phyloP scores from a whole-genome alignment of 805 yeast species.

The Starmerella sirachaensis region DNA sequence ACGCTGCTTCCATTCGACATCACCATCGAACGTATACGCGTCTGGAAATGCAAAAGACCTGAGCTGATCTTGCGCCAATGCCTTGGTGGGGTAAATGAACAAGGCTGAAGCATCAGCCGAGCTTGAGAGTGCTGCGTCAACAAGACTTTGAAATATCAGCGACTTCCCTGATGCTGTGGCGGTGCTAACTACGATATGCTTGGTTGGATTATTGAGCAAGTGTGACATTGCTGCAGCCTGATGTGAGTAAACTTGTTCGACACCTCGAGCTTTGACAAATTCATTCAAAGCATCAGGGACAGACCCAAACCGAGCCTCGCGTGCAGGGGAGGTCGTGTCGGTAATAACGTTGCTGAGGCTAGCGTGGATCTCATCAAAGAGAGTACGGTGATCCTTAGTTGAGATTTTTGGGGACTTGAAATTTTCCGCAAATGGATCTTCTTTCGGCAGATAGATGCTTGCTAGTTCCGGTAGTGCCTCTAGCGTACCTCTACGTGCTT shows the following conservation, averaged over 20 bases:
- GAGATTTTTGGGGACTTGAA: not conserved
- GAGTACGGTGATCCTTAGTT: not conserved
- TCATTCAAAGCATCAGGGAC: slow-evolving; percentile 19
- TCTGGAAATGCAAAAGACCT: slow-evolving; percentile 48
- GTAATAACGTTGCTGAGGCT: slow-evolving; percentile 34
- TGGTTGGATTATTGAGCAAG: slow-evolving; percentile 32
- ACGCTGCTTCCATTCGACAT: slow-evolving; percentile 55
- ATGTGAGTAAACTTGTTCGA: slow-evolving; percentile 56
- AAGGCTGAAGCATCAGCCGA: slow-evolving; percentile 50
- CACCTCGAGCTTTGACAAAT: slow-evolving; percentile 33
- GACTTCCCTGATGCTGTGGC: slow-evolving; percentile 96
- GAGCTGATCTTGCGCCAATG: slow-evolving; percentile 92
- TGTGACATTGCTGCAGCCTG: slow-evolving; percentile 62
- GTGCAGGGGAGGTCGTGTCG: slow-evolving; percentile 43
- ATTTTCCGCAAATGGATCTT: not conserved
- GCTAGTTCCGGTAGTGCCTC: slow-evolving; percentile 7
- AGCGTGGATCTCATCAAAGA: slow-evolving; percentile 3
- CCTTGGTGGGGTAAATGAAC: slow-evolving; percentile 92
- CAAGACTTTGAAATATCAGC: slow-evolving; percentile 79
- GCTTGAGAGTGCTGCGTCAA: slow-evolving; percentile 36
- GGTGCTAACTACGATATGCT: slow-evolving; percentile 79
- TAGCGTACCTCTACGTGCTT: slow-evolving; percentile 3
- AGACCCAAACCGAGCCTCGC: slow-evolving; percentile 10
- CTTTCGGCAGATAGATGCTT: slow-evolving; percentile 4
- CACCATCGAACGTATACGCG: slow-evolving; percentile 82